These are phyloP conservation scores for Blastocystis sp. DNA, from an alignment of 352 stramenopile genomes.

Conservation along the genomic window DNA sequence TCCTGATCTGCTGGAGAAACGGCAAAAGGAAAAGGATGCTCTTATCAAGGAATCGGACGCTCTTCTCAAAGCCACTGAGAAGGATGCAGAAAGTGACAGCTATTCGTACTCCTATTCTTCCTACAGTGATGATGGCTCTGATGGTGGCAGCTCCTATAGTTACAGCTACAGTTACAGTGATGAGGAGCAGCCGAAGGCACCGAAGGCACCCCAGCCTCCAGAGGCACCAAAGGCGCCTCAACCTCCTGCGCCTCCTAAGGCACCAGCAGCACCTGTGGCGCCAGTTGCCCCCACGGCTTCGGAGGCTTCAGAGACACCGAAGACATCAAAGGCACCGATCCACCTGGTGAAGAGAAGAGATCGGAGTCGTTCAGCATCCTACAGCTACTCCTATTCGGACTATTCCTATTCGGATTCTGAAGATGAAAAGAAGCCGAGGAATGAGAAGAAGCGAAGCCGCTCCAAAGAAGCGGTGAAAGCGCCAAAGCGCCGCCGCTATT, in stretches of 20 bases:
- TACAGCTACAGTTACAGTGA: constrained; percentile 46
- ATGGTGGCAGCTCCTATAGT: constrained; percentile 1
- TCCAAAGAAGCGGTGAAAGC: not conserved
- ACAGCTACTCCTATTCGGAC: constrained; percentile 25
- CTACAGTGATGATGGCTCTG: not conserved
- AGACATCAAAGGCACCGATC: not conserved
- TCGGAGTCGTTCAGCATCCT: not conserved
- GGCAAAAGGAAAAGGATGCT: not conserved
- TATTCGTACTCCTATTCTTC: constrained; percentile 37
- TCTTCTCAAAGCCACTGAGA: not conserved
- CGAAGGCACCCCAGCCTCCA: not conserved
- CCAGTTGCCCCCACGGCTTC: too few relatives aligned
- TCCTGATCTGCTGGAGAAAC: constrained; percentile 36
- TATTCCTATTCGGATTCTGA: constrained; percentile 21
- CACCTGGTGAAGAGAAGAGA: not conserved
- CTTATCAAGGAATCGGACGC: not conserved
- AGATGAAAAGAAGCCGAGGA: not conserved
- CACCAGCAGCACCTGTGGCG: too few relatives aligned
- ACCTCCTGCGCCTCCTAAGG: too few relatives aligned
- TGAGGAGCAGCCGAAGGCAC: not conserved
- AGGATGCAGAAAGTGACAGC: constrained; percentile 13
- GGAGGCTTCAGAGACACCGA: constrained; percentile 10
- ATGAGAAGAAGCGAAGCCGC: not conserved
- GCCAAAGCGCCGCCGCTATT: not conserved
- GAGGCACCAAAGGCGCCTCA: too few relatives aligned